These are phyloP conservation scores for Boletus tomentosulus DNA, from an alignment of 768 basidiomycete species.

Conservation along the genomic window DNA sequence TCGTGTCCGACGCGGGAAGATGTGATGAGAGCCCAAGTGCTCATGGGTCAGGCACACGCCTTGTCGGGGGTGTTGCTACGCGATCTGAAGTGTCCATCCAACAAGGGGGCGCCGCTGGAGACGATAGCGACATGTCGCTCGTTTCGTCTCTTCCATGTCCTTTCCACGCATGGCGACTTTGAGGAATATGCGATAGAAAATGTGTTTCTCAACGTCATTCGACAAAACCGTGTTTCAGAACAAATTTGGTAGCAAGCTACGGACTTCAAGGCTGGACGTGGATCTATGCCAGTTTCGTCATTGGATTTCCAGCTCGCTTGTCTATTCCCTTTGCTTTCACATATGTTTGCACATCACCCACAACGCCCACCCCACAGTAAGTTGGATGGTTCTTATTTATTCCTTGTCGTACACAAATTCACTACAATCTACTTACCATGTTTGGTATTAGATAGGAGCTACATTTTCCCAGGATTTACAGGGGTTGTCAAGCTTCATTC, in stretches of 20 bases:
- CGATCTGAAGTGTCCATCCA: conserved; percentile 67
- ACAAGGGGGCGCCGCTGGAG: not conserved
- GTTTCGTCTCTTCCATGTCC: conserved; percentile 52
- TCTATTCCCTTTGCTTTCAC: too few relatives aligned
- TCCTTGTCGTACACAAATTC: too few relatives aligned
- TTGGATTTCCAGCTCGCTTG: too few relatives aligned
- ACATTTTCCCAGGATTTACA: too few relatives aligned
- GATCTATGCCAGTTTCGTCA: too few relatives aligned
- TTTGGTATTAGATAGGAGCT: too few relatives aligned
- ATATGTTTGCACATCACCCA: too few relatives aligned
- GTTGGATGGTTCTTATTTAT: too few relatives aligned
- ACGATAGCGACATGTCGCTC: conserved; percentile 37
- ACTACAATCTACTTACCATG: too few relatives aligned
- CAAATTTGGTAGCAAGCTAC: conserved; percentile 15
- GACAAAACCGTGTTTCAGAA: conserved; percentile 56
- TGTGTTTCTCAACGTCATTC: conserved; percentile 67
- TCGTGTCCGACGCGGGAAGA: conserved; percentile 62
- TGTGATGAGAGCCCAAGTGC: conserved; percentile 46
- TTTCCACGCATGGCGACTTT: conserved; percentile 51
- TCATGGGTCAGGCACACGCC: conserved; percentile 60
- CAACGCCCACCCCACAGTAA: too few relatives aligned
- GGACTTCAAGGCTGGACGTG: too few relatives aligned
- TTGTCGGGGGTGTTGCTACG: conserved; percentile 73
- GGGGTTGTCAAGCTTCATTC: too few relatives aligned
- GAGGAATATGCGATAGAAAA: conserved; percentile 71